Base-by-base conservation (phyloP, 2,329 filamentous ascomycete genomes). In the Curvularia hawaiiensis region DNA sequence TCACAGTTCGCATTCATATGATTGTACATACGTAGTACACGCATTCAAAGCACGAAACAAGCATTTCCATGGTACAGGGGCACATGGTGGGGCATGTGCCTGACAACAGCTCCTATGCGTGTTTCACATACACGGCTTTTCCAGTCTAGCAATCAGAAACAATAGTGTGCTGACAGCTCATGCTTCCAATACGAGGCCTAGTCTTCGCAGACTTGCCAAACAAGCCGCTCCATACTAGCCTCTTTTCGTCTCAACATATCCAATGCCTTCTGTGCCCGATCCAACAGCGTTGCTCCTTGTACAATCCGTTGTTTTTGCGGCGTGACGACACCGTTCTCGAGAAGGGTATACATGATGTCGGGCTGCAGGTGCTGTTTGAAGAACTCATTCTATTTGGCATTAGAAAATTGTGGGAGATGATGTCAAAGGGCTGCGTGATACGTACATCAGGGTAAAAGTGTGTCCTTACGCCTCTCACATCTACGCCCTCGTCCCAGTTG, bases 291-390 rank as follows among this genome's bases (percentile, higher is more conserved):
- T 41, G 68, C 58, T 0, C 77, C 80, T 51, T 81, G 79, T 5
- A 81, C 71, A 31, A 80, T 68, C 12, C 65, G 68, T 54, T 77
- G 68, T 35, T 64, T 70, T 63, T 82, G 80, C 11, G 79, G 79
- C 62, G 74, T 73, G 4, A 82, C 73, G 6, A 76, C 65, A 0
- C 77, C 71, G 12, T 75, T 54, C 8, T 67, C 73, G 31, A 83
- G 62, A 60, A 86, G 62, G 0, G 77, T 64, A 2, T 83, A 83
- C 66, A 88, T 79, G 50, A 87, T 84, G 14, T 84, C 81, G 0
- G 80, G 71, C 63, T 85, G 82, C 35, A 86, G 70, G 49, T 83
- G 79, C 46, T 85, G 73, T 58, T 81, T 84, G 73, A 85, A 83
- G 43, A 83, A 79, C 16, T 81, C 75, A 59, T 88, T 86, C 81